These are phyloP conservation scores for Oenanthe sinensis DNA, from an alignment of 129 eudicot species.

Conservation along the genomic window DNA sequence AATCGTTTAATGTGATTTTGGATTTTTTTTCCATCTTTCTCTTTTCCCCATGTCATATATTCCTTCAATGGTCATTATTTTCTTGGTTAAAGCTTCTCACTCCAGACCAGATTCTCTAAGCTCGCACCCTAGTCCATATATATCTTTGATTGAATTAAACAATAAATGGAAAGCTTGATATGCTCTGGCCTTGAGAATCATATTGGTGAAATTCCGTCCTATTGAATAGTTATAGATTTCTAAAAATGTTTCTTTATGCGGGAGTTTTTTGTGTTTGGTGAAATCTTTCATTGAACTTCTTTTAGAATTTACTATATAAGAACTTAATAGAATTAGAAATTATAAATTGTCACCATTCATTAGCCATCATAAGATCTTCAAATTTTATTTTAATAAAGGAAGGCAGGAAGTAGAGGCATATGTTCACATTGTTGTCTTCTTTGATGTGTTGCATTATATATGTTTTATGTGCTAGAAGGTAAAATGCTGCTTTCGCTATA, in stretches of 20 bases:
- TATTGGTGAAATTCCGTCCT: background rate
- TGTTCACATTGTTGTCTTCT: background rate
- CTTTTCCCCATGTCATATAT: background rate
- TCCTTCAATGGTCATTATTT: background rate
- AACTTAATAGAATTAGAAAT: background rate
- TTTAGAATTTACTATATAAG: background rate
- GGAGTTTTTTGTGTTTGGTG: background rate
- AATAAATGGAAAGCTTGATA: background rate
- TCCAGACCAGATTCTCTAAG: background rate
- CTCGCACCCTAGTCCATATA: background rate
- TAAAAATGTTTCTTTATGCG: background rate
- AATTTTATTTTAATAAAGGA: too few species aligned
- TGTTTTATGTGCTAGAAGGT: background rate
- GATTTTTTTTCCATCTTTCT: background rate
- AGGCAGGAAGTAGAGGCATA: background rate
- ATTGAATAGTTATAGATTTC: background rate
- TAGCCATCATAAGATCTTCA: background rate
- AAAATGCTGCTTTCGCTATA: background rate
- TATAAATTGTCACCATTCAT: background rate
- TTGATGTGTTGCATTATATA: background rate
- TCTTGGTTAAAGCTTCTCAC: background rate
- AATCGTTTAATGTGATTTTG: background rate
- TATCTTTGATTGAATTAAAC: background rate
- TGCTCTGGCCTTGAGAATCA: background rate
- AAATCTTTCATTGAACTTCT: background rate